A percentile compares a stretch with the other conserved stretches of the same genome.
These are phyloP conservation scores for Salix viminalis DNA, from an alignment of 345 rosid species.

Conservation along the genomic window DNA sequence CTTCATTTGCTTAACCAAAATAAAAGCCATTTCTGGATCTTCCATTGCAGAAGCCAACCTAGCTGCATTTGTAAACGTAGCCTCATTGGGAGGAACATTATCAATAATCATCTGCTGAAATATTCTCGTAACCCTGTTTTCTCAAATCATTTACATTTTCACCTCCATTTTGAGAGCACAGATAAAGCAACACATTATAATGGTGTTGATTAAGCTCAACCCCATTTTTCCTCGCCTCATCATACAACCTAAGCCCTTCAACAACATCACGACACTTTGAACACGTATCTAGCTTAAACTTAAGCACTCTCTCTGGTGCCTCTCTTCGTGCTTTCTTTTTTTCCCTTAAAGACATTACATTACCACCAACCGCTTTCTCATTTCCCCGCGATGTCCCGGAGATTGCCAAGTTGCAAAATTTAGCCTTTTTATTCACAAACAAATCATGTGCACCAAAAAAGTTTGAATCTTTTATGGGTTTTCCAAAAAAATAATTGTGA, in stretches of 20 bases:
- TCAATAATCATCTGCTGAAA: conserved; percentile 64
- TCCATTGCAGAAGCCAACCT: conserved; percentile 71
- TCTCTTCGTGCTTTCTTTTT: conserved; percentile 51
- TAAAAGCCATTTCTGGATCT: conserved; percentile 87
- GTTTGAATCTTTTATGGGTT: conserved; percentile 10
- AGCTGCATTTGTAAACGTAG: conserved; percentile 80
- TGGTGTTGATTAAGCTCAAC: conserved; percentile 49
- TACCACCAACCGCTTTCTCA: conserved; percentile 25
- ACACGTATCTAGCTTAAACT: no score
- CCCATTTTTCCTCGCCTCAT: conserved; percentile 55
- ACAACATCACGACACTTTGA: no score
- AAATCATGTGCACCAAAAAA: conserved; percentile 14
- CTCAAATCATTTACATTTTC: conserved; percentile 30
- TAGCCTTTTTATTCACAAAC: conserved; percentile 24
- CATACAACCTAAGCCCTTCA: no score
- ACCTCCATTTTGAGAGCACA: conserved; percentile 52
- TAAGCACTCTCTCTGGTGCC: conserved; percentile 59
- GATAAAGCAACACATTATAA: conserved; percentile 69
- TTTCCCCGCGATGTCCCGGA: conserved; percentile 27
- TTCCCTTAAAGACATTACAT: conserved; percentile 35
- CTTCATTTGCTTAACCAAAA: conserved; percentile 79
- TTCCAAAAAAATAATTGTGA: conserved; percentile 13
- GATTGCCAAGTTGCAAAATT: conserved; percentile 35
- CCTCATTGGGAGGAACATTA: conserved; percentile 70
- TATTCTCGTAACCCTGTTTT: conserved; percentile 76